Percentiles rank a stretch among this genome's conserved stretches.
Evolutionary conservation across 805 yeast species (phyloP).

Genomic region (Wickerhamomyces ciferrii): DNA sequence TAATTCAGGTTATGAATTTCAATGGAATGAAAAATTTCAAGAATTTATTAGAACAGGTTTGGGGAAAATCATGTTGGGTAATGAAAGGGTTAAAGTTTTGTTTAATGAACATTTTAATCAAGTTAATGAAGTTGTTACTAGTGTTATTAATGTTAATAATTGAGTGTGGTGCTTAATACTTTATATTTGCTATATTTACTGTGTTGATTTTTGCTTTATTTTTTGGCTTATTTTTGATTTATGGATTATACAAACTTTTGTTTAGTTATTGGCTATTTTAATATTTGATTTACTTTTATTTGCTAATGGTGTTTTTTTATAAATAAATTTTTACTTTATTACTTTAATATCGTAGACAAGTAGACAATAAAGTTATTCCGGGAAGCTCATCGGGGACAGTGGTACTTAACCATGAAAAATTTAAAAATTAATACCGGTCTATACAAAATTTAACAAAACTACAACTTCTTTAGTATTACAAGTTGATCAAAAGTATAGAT

Average conservation of each 20-base stretch:
- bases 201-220: not conserved
- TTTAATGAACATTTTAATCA: conserved; percentile 31
- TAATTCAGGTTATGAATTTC: conserved; percentile 29
- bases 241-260: not conserved
- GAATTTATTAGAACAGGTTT: conserved; percentile 36
- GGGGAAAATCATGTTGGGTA: conserved; percentile 48
- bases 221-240: not conserved
- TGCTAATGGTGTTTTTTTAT: too few relatives aligned
- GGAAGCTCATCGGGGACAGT: conserved; percentile 1
- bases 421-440: conserved; percentile 1
- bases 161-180: not conserved
- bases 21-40: conserved; percentile 28
- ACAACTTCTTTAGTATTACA: too few relatives aligned
- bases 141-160: conserved; percentile 19
- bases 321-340: too few relatives aligned
- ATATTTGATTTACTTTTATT: not conserved
- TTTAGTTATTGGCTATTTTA: not conserved
- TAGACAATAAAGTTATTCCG: too few relatives aligned
- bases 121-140: conserved; percentile 35
- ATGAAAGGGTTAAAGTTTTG: conserved; percentile 41
- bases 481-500: too few relatives aligned
- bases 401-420: not conserved
- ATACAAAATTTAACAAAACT: not conserved
- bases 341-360: not conserved
- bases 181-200: not conserved